These are phyloP conservation scores for Rhodomyrtus psidioides DNA, from an alignment of 441 rosid genomes.

Conservation along the genomic window DNA sequence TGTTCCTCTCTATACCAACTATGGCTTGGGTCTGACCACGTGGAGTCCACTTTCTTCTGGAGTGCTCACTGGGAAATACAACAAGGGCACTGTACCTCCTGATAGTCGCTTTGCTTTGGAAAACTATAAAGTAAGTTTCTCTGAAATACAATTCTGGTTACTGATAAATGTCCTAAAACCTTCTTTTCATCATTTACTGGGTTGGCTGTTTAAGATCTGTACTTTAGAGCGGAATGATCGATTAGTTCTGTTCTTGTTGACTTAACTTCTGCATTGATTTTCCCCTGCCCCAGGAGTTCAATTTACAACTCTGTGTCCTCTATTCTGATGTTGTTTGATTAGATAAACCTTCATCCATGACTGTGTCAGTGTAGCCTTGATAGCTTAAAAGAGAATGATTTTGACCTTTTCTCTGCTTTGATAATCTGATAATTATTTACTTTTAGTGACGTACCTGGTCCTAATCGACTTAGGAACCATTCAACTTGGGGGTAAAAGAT, in stretches of 20 bases:
- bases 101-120: slow-evolving; percentile 95
- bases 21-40: slow-evolving; percentile 91
- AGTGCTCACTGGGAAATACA: slow-evolving; percentile 94
- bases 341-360: background rate
- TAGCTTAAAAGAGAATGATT: background rate
- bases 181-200: background rate
- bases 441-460: background rate
- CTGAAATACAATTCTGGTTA: background rate
- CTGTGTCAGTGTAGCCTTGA: background rate
- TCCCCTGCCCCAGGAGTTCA: background rate
- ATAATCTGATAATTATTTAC: background rate
- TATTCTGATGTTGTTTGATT: background rate
- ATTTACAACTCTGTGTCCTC: background rate
- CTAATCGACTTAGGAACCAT: background rate
- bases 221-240: background rate
- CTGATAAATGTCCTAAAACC: background rate
- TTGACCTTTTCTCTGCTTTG: background rate
- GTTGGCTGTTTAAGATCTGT: background rate
- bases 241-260: background rate
- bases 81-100: slow-evolving; percentile 71
- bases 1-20: slow-evolving; percentile 70
- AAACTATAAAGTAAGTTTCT: slow-evolving; percentile 65
- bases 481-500: background rate
- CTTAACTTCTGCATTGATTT: background rate
- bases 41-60: slow-evolving; percentile 99